These are phyloP conservation scores for Phytophthora kernoviae DNA, from an alignment of 352 stramenopile genomes.

Conservation along the genomic window DNA sequence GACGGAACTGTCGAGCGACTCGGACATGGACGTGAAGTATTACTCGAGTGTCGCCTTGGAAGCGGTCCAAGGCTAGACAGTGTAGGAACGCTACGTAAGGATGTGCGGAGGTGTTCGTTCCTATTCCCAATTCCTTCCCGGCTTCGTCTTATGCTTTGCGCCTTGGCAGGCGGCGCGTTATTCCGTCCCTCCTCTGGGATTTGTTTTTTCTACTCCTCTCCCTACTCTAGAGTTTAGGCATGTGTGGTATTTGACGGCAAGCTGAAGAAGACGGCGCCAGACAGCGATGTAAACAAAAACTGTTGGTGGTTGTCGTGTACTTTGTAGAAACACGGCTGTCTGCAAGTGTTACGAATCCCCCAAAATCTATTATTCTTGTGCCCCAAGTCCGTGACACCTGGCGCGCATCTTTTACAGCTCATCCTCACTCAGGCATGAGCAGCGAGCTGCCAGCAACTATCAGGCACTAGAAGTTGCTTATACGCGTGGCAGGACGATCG, in stretches of 20 bases:
- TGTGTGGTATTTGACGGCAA: slow-evolving; percentile 22
- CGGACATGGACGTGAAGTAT: slow-evolving; percentile 88
- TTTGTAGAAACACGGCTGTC: neutral
- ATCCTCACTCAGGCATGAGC: no score
- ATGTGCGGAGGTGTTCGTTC: slow-evolving; percentile 21
- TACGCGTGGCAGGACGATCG: slow-evolving; percentile 56
- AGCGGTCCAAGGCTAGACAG: slow-evolving; percentile 64
- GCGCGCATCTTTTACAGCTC: neutral
- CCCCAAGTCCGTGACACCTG: neutral
- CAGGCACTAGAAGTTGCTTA: slow-evolving; percentile 10
- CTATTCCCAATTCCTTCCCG: slow-evolving; percentile 35
- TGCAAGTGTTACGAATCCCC: slow-evolving; percentile 7
- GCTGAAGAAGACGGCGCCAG: slow-evolving; percentile 4
- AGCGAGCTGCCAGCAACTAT: no score
- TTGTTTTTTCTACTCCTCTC: slow-evolving; percentile 22
- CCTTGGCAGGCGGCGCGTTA: slow-evolving; percentile 6
- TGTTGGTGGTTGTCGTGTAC: slow-evolving; percentile 20
- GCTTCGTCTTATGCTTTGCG: slow-evolving; percentile 23
- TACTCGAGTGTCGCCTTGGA: slow-evolving; percentile 85
- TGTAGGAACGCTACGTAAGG: slow-evolving; percentile 36
- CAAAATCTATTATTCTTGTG: slow-evolving; percentile 22
- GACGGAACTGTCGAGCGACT: slow-evolving; percentile 76
- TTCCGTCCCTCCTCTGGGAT: slow-evolving; percentile 2
- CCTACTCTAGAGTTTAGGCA: slow-evolving; percentile 37
- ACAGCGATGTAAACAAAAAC: slow-evolving; percentile 33